A percentile compares a stretch with the other conserved stretches of the same genome.
Evolutionary conservation across 1,284 basidiomycete species (phyloP).

Genomic region (Ganoderma sp.): DNA sequence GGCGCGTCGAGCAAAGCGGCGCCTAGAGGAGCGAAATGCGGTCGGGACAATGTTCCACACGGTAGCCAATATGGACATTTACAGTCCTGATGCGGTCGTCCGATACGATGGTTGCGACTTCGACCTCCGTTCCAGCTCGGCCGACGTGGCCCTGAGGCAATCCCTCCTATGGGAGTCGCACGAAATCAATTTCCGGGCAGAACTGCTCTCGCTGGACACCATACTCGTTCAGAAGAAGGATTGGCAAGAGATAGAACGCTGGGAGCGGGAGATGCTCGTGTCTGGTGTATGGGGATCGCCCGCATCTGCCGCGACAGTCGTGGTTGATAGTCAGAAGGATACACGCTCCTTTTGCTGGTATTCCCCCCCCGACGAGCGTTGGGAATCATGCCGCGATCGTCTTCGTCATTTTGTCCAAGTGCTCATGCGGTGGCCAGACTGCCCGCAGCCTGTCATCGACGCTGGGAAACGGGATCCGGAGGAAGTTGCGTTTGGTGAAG

Average conservation of each 20-base stretch:
- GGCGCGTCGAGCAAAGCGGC: neutral
- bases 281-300: conserved; percentile 1
- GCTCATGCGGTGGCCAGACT: neutral
- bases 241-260: neutral
- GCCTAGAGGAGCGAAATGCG: conserved; percentile 5
- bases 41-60: conserved; percentile 3
- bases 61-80: conserved; percentile 7
- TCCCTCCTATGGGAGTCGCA: conserved; percentile 3
- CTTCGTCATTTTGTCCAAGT: neutral
- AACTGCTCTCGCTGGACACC: neutral
- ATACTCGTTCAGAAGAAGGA: neutral
- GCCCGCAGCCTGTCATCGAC: neutral
- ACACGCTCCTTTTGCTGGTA: neutral
- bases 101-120: neutral
- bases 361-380: neutral
- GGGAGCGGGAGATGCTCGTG: conserved; percentile 1
- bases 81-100: neutral
- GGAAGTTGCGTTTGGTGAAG: neutral
- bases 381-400: neutral
- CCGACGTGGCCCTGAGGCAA: neutral
- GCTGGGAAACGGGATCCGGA: neutral
- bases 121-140: neutral
- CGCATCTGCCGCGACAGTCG: conserved; percentile 22
- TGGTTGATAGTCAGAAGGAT: conserved; percentile 5
- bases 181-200: conserved; percentile 10